Conservation (phyloP, 345 rosid genomes). For the Syzygium aqueum region DNA sequence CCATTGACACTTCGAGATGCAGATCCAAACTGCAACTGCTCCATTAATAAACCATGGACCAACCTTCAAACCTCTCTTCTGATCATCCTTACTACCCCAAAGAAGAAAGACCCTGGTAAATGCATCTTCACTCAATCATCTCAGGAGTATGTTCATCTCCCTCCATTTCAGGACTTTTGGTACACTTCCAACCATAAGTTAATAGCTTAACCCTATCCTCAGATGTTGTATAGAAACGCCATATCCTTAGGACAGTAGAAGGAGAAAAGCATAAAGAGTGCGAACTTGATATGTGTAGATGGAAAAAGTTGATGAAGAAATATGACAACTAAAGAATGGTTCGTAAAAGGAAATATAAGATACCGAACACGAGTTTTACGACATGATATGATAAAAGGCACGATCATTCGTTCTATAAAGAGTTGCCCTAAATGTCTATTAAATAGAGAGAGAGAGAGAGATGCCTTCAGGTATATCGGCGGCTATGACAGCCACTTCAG, state of each 20-base stretch:
- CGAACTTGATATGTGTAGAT: background rate
- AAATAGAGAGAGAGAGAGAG: background rate
- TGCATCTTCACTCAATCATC: background rate
- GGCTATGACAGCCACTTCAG: background rate
- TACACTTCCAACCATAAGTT: background rate
- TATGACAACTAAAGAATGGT: background rate
- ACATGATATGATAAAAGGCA: background rate
- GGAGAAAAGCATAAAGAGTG: background rate
- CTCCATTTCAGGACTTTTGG: background rate
- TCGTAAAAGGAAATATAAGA: background rate
- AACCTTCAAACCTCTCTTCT: background rate
- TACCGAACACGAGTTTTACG: background rate
- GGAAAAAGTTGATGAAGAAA: background rate
- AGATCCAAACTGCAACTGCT: too few relatives aligned
- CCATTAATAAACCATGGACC: too few relatives aligned
- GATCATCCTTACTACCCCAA: fast-evolving
- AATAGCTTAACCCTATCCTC: background rate
- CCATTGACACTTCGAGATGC: background rate
- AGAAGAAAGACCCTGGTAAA: background rate
- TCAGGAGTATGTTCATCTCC: background rate
- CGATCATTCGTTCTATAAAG: background rate
- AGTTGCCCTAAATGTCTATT: too few relatives aligned
- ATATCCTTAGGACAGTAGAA: background rate
- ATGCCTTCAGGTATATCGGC: conserved; percentile 2
- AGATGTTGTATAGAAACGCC: background rate